Evolutionary conservation across 2,329 filamentous ascomycete genomes (phyloP).

Genomic region (Penicillium concentricum): DNA sequence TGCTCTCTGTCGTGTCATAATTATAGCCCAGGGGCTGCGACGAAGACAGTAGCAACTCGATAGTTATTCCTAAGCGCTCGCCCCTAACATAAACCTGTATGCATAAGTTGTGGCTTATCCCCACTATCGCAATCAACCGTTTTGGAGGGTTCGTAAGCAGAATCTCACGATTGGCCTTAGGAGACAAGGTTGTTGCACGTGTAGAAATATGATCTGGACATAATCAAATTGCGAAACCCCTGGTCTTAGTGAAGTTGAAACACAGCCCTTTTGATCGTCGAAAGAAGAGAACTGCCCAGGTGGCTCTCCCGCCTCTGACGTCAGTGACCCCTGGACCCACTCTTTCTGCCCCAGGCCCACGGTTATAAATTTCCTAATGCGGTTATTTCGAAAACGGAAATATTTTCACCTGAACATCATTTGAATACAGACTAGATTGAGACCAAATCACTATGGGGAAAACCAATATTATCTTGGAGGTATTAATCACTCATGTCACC

Average conservation of each 20-base stretch:
- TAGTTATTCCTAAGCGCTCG: neutral
- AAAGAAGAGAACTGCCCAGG: neutral
- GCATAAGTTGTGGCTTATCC: neutral
- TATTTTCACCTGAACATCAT: neutral
- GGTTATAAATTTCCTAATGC: neutral
- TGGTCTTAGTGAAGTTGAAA: neutral
- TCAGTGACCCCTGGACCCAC: conserved; percentile 9
- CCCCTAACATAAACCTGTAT: neutral
- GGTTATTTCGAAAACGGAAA: neutral
- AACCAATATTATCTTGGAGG: too few relatives aligned
- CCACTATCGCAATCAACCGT: neutral
- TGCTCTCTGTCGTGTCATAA: neutral
- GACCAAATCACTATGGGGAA: too few relatives aligned
- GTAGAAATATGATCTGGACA: neutral
- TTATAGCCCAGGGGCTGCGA: neutral
- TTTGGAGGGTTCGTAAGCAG: neutral
- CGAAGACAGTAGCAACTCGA: neutral
- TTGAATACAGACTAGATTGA: too few relatives aligned
- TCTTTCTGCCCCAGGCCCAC: neutral
- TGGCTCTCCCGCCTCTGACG: conserved; percentile 7
- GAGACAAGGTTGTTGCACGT: neutral
- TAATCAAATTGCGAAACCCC: neutral
- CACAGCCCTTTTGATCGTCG: conserved; percentile 3
- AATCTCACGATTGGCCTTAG: too few relatives aligned
- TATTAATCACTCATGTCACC: too few relatives aligned